Conservation (phyloP, 352 stramenopile genomes). For the Pythium apleroticum region DNA sequence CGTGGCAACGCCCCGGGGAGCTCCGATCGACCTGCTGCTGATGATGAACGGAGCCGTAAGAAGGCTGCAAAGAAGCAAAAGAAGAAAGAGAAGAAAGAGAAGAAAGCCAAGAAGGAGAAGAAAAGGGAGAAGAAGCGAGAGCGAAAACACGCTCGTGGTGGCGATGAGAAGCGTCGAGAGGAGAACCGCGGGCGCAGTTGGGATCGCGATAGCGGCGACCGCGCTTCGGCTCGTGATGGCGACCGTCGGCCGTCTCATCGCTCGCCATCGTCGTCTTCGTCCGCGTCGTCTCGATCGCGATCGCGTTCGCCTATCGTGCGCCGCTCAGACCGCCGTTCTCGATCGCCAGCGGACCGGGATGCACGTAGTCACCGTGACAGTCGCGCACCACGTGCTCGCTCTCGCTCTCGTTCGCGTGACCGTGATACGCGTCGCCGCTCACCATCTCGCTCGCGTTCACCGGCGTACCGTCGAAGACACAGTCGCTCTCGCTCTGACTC, state of each 20-base stretch:
- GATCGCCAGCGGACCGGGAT: conserved; percentile 1
- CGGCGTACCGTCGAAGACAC: neutral
- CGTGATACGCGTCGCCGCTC: neutral
- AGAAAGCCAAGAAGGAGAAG: conserved; percentile 59
- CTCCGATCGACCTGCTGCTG: conserved; percentile 15
- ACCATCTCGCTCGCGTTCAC: neutral
- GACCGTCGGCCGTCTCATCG: neutral
- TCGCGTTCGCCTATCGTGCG: neutral
- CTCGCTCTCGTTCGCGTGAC: conserved; percentile 9
- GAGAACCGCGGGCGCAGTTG: neutral
- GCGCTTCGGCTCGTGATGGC: neutral
- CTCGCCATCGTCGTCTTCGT: conserved; percentile 8
- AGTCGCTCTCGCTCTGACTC: neutral
- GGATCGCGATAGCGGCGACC: neutral
- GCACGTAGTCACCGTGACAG: neutral
- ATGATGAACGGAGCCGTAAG: conserved; percentile 43
- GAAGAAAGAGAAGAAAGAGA: conserved; percentile 43
- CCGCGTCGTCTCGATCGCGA: conserved; percentile 5
- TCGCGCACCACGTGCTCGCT: neutral
- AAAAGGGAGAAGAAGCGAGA: conserved; percentile 73
- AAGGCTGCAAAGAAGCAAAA: conserved; percentile 55
- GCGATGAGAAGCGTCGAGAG: neutral
- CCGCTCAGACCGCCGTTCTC: conserved; percentile 7
- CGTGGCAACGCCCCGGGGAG: conserved; percentile 36
- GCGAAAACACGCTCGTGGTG: neutral